Base-by-base conservation (phyloP, 2,329 filamentous ascomycete genomes). In the Cryphonectria radicalis region DNA sequence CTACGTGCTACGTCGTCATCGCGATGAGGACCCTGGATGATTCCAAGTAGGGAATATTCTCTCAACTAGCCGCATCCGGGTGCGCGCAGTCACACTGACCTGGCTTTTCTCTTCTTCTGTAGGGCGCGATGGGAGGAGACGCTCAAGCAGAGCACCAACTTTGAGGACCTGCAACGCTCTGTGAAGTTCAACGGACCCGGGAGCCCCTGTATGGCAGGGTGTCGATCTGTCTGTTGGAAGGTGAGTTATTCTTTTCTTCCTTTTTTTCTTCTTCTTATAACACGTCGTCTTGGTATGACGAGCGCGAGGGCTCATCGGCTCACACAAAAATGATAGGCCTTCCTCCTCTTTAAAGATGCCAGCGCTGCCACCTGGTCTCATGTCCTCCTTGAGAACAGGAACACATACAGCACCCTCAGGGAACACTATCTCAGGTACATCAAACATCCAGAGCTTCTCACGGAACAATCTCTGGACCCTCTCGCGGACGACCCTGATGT, bases 191-290 rank as follows among this genome's bases (percentile, higher is more conserved):
- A 90, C 76, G 87, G 87, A 25, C 80, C 86, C 22, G 80, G 80
- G 14, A 92, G 87, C 76, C 89, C 91, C 65, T 94, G 92, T 79
- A 82, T 90, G 68, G 85, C 90, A 63, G 94, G 93, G 19, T 89
- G 94, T 74, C 90, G 95, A 70, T 98, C 95, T 3, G 87, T 97
- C 53, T 97, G 92, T 81, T 98, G 95, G 95, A 98, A 97, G 89
- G 64, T 65, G 63, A 70, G 57, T 10, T 3, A 3, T 11, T 8
- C 10, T 50, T 50, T 10, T 11, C 6, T 43, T 3, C 5, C 14
- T 17, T 17, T 43, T 43, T 3, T 43, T 68, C 35, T 19, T 43
- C 14, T 43, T 68, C 35, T 19, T n/a, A 40, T 40, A 40, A 11
- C 7, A 8, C 32, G 32, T 32, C 32, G 14, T 40, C 40, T 19